phyloP scores from a whole-genome alignment of 768 basidiomycete genomes.

The Xerocomellus intermedius region DNA sequence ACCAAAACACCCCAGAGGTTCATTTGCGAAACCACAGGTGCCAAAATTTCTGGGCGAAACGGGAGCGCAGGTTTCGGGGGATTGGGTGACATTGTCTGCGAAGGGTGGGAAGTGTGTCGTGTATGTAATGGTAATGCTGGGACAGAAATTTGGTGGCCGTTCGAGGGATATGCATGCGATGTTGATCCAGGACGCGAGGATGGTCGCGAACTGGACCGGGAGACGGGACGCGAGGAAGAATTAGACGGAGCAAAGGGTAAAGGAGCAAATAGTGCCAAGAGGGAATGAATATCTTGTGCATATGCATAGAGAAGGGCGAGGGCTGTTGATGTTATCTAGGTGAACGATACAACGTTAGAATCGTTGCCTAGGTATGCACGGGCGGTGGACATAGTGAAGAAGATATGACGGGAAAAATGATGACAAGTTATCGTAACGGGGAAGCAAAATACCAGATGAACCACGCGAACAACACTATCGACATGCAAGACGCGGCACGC shows the following conservation, averaged over 20 bases:
- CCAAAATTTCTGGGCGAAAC: constrained; percentile 17
- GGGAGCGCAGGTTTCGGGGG: constrained; percentile 8
- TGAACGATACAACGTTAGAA: constrained; percentile 19
- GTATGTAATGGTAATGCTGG: constrained; percentile 11
- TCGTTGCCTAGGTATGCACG: background rate
- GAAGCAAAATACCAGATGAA: constrained; percentile 42
- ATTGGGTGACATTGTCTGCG: background rate
- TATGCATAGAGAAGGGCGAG: constrained; percentile 31
- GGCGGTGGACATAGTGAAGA: background rate
- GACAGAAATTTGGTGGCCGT: constrained; percentile 1
- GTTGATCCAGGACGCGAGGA: constrained; percentile 23
- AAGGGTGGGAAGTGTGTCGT: constrained; percentile 5
- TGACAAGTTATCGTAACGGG: background rate
- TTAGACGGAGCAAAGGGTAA: background rate
- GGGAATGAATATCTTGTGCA: constrained; percentile 20
- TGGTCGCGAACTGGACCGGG: constrained; percentile 22
- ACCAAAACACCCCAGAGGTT: constrained; percentile 24
- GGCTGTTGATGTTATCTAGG: constrained; percentile 29
- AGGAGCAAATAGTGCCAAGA: constrained; percentile 21
- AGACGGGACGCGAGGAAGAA: constrained; percentile 18
- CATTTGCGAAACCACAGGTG: constrained; percentile 18
- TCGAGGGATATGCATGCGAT: constrained; percentile 7
- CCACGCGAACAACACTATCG: constrained; percentile 37
- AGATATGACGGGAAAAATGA: background rate
- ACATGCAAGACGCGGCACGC: background rate